Conservation (phyloP, 495 filamentous ascomycete species). For the Neurospora terricola region DNA sequence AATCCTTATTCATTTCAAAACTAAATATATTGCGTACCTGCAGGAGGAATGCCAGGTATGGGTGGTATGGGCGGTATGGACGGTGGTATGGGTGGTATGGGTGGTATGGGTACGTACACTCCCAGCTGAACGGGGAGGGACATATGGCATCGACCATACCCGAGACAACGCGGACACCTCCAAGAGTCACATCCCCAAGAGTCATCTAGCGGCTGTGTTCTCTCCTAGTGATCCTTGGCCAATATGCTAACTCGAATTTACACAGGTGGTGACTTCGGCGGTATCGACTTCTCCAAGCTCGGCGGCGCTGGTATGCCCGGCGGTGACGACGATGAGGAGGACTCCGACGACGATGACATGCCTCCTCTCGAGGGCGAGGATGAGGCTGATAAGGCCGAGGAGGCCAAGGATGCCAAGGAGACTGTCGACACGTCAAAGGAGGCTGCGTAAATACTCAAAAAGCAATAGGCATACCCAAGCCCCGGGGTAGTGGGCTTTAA, state of each 20-base stretch:
- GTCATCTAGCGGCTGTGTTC: neutral
- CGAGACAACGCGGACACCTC: conserved; percentile 2
- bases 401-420: conserved; percentile 28
- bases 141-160: neutral
- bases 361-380: conserved; percentile 33
- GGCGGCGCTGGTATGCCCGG: conserved; percentile 47
- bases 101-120: conserved; percentile 37
- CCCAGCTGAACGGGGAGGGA: neutral
- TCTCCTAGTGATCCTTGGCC: neutral
- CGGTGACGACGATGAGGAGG: conserved; percentile 49
- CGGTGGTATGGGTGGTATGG: conserved; percentile 19
- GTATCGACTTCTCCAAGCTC: conserved; percentile 89
- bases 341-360: conserved; percentile 37
- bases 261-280: conserved; percentile 50
- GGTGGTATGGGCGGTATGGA: conserved; percentile 13
- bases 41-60: conserved; percentile 39
- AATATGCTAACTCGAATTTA: conserved; percentile 1
- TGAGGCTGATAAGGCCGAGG: conserved; percentile 28
- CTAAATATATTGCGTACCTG: conserved; percentile 9
- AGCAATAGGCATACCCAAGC: neutral
- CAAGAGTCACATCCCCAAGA: neutral
- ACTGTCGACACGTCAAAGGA: conserved; percentile 14
- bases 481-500: neutral
- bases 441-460: conserved; percentile 11
- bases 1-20: neutral